Base-by-base conservation (phyloP, 495 filamentous ascomycete genomes). In the Trichoderma gamsii region DNA sequence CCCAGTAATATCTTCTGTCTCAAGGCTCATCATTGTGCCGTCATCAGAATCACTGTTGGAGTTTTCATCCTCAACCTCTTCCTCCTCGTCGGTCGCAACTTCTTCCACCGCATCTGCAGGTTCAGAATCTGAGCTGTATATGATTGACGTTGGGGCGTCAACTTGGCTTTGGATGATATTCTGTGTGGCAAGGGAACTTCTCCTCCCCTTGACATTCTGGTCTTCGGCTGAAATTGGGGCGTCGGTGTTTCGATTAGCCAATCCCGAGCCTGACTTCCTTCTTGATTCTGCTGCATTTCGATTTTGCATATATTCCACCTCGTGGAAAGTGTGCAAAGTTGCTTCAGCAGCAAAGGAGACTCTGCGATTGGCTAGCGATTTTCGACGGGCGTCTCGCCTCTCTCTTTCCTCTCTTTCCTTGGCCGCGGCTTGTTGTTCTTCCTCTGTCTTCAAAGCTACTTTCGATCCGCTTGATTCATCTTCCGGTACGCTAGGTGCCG, bases 311-410 rank as follows among this genome's bases (percentile, higher is more conserved):
- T 94, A 89, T 71, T 98, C 94, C 3, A 96, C 86, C 66, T 97
- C 93, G 74, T 97, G 93, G 87, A 96, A 99, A 4, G 95, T 99
- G 75, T 99, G 95, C 41, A 99, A 80, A 11, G 95, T 99, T 16
- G 95, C 95, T 77, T 99, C 95, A 1, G 95, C 95, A 6, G 95
- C 95, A 74, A 99, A 99, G 0, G 94, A 97, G 49, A 99, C 95
- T 68, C 95, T 87, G 72, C 96, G 90, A 77, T 95, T 94, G 41
- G 91, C 92, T 69, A 97, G 85, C 1, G 93, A 97, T 73, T 97
- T 97, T 52, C 95, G 85, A 63, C 96, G 87, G 41, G 92, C 93
- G 68, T 95, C 95, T 67, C 92, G 82, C 41, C 86, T 81, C 74
- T 92, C 89, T 71, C 86, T 85, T 70, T 92, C 89, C 69, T 92